Conservation (phyloP, 768 basidiomycete species). For the Phlegmacium glaucopus region DNA sequence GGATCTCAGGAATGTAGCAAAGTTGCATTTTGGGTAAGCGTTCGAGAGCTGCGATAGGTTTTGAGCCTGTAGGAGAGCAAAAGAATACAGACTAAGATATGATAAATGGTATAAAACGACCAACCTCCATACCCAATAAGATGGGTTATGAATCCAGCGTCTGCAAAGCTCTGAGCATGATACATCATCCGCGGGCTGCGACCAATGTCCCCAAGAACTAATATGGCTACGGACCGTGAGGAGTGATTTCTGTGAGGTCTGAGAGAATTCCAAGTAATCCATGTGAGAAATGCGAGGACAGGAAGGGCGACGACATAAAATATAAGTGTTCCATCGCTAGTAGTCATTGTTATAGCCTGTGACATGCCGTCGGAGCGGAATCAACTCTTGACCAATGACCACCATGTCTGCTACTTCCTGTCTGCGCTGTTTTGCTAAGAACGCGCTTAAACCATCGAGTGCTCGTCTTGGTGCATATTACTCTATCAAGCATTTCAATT, state of each 20-base stretch:
- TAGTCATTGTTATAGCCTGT: conserved; percentile 6
- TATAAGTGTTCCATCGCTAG: conserved; percentile 4
- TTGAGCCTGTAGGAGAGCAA: conserved; percentile 53
- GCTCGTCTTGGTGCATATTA: conserved; percentile 8
- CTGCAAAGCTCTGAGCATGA: conserved; percentile 90
- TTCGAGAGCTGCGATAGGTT: conserved; percentile 70
- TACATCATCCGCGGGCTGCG: conserved; percentile 99
- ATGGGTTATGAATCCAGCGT: conserved; percentile 71
- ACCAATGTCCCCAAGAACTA: conserved; percentile 95
- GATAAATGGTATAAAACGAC: conserved; percentile 8
- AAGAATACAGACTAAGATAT: neutral
- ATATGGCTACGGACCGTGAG: conserved; percentile 74
- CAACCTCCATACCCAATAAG: conserved; percentile 85
- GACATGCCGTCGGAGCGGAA: neutral
- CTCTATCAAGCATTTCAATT: conserved; percentile 9
- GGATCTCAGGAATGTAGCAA: conserved; percentile 65
- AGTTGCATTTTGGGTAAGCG: conserved; percentile 62
- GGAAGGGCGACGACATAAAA: conserved; percentile 17
- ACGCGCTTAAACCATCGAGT: conserved; percentile 7
- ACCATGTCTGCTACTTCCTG: conserved; percentile 20
- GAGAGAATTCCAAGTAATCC: conserved; percentile 30
- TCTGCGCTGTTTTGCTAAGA: conserved; percentile 17
- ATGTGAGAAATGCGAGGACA: conserved; percentile 19
- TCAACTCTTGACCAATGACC: conserved; percentile 14
- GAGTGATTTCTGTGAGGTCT: conserved; percentile 36